Base-by-base conservation (phyloP, 768 basidiomycete species). In the Auriscalpium microsporum region DNA sequence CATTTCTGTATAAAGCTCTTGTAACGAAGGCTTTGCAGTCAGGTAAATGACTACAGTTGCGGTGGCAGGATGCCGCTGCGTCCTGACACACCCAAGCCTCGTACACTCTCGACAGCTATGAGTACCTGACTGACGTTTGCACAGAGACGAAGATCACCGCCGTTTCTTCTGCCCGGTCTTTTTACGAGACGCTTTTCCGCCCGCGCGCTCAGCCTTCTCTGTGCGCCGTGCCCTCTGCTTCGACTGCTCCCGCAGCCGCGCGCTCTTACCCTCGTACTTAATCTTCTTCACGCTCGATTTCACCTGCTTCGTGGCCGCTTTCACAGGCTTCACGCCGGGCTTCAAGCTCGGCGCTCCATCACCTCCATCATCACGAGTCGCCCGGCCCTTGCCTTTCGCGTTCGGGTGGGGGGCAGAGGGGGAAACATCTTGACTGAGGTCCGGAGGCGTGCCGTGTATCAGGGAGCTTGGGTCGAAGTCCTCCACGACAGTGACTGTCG, bases 401-500 rank as follows among this genome's bases (percentile, higher is more conserved):
- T 70, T 70, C 53, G 67, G 60, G 54, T 67, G 71, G 6, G 56
- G 23, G n/a, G 48, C 53, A 14, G 53, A 28, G 46, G 45, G 37
- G 50, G 57, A 51, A 28, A 48, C 19, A 48, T 62, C 58, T n/a
- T 37, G 13, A 1, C 14, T 17, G 3, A n/a, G n/a, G 28, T 53
- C 55, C 14, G 42, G 10, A 23, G 56, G 49, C 56, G 53, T 56
- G 37, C 75, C 82, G 59, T 82, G 78, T 35, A 80, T 74, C 65
- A 84, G 69, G 45, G 75, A 69, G 63, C 80, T 77, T 19, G 88
- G 82, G 67, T 94, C 90, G 67, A 95, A 90, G 67, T 96, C 91
- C 66, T 96, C 90, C 13, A 90, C 84, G 50, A 96, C 84, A 14
- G 92, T 94, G 46, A 96, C 93, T 16, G 88, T 91, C 46, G 94